phyloP scores from a whole-genome alignment of 176 grass and related monocot species.

The Oryza australiensis region DNA sequence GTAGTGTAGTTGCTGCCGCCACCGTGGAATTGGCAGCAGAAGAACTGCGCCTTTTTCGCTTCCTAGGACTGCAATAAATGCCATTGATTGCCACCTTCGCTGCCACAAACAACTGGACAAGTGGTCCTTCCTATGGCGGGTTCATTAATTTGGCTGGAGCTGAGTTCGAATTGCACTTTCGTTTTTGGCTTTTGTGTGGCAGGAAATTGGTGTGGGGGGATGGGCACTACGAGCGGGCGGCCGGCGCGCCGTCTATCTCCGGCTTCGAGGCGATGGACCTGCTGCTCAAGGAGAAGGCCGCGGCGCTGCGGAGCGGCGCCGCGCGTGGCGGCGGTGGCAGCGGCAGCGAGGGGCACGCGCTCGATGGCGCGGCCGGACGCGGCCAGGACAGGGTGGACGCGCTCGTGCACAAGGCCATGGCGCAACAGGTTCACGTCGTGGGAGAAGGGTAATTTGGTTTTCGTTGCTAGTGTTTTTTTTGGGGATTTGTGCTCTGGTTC shows the following conservation, averaged over 20 bases:
- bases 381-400: constrained; percentile 38
- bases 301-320: constrained; percentile 2
- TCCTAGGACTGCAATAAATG: constrained; percentile 29
- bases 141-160: not conserved
- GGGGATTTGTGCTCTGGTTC: not conserved
- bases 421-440: constrained; percentile 38
- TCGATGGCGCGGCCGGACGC: constrained; percentile 10
- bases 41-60: not conserved
- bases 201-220: constrained; percentile 63
- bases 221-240: constrained; percentile 32
- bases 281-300: constrained; percentile 47
- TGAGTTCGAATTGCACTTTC: not conserved
- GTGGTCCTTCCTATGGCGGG: not conserved
- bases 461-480: not conserved
- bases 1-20: not conserved
- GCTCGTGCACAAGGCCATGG: constrained; percentile 43
- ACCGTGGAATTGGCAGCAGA: not conserved
- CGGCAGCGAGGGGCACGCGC: constrained; percentile 27
- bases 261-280: constrained; percentile 56
- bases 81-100: constrained; percentile 36
- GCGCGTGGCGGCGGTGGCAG: not conserved
- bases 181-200: constrained; percentile 18
- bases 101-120: not conserved
- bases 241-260: constrained; percentile 33
- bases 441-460: constrained; percentile 41